A percentile compares a stretch with the other conserved stretches of the same genome.
Conservation (phyloP, 2,329 filamentous ascomycete genomes). For the Truncatella angustata region DNA sequence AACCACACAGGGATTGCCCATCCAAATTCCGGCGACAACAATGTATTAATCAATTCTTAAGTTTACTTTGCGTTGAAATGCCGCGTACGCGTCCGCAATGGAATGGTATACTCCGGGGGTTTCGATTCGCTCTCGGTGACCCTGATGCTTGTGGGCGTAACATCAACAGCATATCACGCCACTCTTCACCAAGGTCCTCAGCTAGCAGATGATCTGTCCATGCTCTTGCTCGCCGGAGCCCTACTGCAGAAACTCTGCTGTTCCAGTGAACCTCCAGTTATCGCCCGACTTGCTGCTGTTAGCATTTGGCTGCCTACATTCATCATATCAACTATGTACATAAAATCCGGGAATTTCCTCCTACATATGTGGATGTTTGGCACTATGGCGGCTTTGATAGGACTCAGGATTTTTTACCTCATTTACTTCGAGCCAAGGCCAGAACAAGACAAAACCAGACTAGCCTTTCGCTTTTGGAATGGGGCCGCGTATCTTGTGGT, state of each 20-base stretch:
- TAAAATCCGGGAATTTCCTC: slow-evolving; percentile 39
- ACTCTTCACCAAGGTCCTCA: slow-evolving; percentile 40
- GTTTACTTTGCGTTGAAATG: slow-evolving; percentile 41
- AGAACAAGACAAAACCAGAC: slow-evolving; percentile 25
- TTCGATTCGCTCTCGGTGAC: slow-evolving; percentile 40
- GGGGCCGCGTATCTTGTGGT: slow-evolving; percentile 34
- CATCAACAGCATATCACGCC: slow-evolving; percentile 43
- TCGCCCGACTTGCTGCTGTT: slow-evolving; percentile 30
- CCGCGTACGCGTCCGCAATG: slow-evolving; percentile 24
- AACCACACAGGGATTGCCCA: neutral
- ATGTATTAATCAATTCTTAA: slow-evolving; percentile 17
- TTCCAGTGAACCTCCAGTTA: slow-evolving; percentile 37
- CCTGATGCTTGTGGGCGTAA: slow-evolving; percentile 39
- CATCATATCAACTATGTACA: slow-evolving; percentile 40
- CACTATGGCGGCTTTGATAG: slow-evolving; percentile 30
- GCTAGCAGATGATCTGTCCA: slow-evolving; percentile 56
- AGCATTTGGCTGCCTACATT: slow-evolving; percentile 38
- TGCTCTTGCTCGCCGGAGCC: slow-evolving; percentile 52
- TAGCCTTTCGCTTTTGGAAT: slow-evolving; percentile 26
- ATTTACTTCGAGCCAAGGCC: slow-evolving; percentile 27
- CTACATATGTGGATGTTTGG: slow-evolving; percentile 40
- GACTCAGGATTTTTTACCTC: slow-evolving; percentile 33
- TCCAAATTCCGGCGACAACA: neutral
- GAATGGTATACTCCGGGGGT: neutral
- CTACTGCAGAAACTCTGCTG: slow-evolving; percentile 50